Base-by-base conservation (phyloP, 129 eudicot species). In the Helianthus tuberosus region DNA sequence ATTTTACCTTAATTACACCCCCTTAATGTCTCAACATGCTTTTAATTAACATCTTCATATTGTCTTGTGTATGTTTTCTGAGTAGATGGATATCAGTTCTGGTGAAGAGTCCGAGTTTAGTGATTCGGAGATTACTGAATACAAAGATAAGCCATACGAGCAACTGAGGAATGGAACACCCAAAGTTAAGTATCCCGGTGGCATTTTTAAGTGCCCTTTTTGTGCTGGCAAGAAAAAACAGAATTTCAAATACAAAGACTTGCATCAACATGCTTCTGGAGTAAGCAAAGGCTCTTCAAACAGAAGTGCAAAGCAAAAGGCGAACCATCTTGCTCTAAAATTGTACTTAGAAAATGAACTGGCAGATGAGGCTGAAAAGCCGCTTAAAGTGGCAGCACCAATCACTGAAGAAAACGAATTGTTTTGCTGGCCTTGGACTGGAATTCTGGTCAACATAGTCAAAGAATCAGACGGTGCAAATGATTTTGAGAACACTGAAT, bases 181-280 rank as follows among this genome's bases (percentile, higher is more conserved):
- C 48, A 85, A 86, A 63, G 91, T 95, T 12, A 81, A 79, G 71
- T 88, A 79, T 73, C 79, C 88, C 11, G 78, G 85, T 71, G 94
- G 96, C 20, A 81, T 85, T 55, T 86, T 90, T 16, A 79, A 91
- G 36, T 95, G 97, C 73, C 99, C 99, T 0, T 95, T 95, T 52
- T 95, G 99, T 80, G 97, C 97, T 4, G 99, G 99, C 1, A 95
- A 87, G 84, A 95, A 95, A 75, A 95, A 91, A 60, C 99, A 91
- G 49, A 96, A 87, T 44, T 95, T 88, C 73, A 87, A 86, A 79
- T 89, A 68, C 74, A 95, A 95, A 68, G 97, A 95, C 63, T 91
- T 95, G 3, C 80, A 80, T 68, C 97, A 91, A 73, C 99, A 95
- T 77, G 92, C 99, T 8, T 58, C 88, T 0, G 99, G 99, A 10